Evolutionary conservation across 805 yeast genomes (phyloP).

Genomic region (Pichia membranifaciens): DNA sequence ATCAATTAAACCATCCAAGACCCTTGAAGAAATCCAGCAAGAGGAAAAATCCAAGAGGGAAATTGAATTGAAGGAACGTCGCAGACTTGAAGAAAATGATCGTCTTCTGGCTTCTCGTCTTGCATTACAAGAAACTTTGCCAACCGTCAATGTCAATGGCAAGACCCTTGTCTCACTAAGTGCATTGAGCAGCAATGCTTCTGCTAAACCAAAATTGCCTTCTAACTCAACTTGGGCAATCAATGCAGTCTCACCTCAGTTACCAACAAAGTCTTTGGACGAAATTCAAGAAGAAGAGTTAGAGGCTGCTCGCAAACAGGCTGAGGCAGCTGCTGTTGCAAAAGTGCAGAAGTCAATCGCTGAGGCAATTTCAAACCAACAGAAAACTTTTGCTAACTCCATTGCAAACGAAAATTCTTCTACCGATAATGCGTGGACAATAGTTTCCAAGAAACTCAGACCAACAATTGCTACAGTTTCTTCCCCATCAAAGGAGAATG

Average conservation of each 20-base stretch:
- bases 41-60: conserved; percentile 38
- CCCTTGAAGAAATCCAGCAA: conserved; percentile 56
- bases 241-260: conserved; percentile 23
- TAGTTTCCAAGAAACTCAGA: conserved; percentile 34
- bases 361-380: conserved; percentile 16
- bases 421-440: conserved; percentile 31
- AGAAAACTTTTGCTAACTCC: conserved; percentile 19
- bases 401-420: conserved; percentile 9
- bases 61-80: conserved; percentile 15
- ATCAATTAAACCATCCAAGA: conserved; percentile 35
- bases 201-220: conserved; percentile 29
- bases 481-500: not conserved
- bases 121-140: conserved; percentile 16
- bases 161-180: conserved; percentile 7
- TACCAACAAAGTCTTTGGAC: conserved; percentile 42
- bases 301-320: conserved; percentile 21
- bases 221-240: conserved; percentile 40
- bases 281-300: conserved; percentile 58
- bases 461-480: conserved; percentile 21
- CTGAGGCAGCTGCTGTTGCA: conserved; percentile 22
- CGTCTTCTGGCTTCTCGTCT: conserved; percentile 20
- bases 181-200: conserved; percentile 11
- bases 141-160: conserved; percentile 4
- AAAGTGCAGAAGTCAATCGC: conserved; percentile 20
- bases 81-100: conserved; percentile 21